Conservation (phyloP, 441 rosid species). For the Rhodomyrtus psidioides region DNA sequence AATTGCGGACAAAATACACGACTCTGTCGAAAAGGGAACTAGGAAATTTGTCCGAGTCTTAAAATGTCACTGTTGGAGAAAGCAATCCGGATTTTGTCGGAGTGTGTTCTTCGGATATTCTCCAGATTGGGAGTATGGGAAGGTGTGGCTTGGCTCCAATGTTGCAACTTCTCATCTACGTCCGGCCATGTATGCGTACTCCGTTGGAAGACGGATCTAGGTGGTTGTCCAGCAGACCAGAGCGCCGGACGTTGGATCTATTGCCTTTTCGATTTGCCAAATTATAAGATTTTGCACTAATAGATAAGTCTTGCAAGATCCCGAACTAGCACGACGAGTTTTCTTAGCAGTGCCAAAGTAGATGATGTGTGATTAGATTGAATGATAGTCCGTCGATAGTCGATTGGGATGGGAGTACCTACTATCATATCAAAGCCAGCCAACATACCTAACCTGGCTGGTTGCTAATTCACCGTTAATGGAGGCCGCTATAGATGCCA, state of each 20-base stretch:
- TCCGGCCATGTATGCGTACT: not conserved
- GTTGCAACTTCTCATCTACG: no score
- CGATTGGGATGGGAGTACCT: not conserved
- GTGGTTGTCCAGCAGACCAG: not conserved
- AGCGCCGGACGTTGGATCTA: not conserved
- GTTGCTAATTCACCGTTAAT: not conserved
- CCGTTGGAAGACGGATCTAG: not conserved
- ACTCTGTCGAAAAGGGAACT: not conserved
- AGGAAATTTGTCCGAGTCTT: fast-evolving
- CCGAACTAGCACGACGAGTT: fast-evolving
- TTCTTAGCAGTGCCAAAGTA: not conserved
- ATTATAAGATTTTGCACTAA: not conserved
- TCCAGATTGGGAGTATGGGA: not conserved
- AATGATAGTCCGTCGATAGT: fast-evolving
- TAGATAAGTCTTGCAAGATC: not conserved
- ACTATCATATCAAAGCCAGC: not conserved
- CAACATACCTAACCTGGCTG: no score
- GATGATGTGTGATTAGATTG: fast-evolving
- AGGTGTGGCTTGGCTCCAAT: not conserved
- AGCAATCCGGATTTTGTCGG: not conserved
- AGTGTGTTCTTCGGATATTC: not conserved
- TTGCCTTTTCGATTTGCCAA: not conserved
- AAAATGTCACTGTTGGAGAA: not conserved
- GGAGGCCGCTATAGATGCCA: not conserved
- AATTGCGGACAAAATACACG: not conserved